Percentiles rank a stretch among this genome's conserved stretches.
These are phyloP conservation scores for Penstemon davidsonii DNA, from an alignment of 257 asterid genomes.

Conservation along the genomic window DNA sequence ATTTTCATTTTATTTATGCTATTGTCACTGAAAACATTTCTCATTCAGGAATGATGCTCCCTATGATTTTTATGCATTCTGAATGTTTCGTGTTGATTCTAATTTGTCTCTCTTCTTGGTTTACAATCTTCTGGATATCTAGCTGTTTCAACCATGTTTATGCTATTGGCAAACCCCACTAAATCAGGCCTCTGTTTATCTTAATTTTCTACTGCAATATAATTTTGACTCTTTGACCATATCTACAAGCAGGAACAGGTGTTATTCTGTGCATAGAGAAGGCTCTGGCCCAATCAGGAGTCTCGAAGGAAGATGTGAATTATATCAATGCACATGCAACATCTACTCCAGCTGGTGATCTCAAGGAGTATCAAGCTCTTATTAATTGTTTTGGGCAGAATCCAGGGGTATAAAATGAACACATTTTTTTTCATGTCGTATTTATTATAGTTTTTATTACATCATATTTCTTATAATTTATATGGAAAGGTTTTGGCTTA, in stretches of 20 bases:
- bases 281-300: constrained; percentile 95
- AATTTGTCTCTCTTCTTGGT: not conserved
- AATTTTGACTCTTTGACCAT: constrained; percentile 25
- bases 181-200: not conserved
- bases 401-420: constrained; percentile 61
- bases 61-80: too few relatives aligned
- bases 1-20: too few relatives aligned
- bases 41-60: too few relatives aligned
- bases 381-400: constrained; percentile 82
- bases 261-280: constrained; percentile 86
- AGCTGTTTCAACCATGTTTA: not conserved
- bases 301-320: constrained; percentile 81
- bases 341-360: constrained; percentile 94
- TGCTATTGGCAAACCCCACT: not conserved
- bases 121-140: not conserved
- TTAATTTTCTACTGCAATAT: not conserved
- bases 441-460: constrained; percentile 8
- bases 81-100: not conserved
- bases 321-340: constrained; percentile 98
- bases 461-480: not conserved
- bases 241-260: constrained; percentile 71
- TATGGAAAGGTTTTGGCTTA: not conserved
- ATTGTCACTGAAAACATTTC: too few relatives aligned
- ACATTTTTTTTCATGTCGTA: constrained; percentile 15
- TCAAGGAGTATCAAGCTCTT: constrained; percentile 89